Evolutionary conservation across 2,329 filamentous ascomycete genomes (phyloP).

Genomic region (Knufia petricola): DNA sequence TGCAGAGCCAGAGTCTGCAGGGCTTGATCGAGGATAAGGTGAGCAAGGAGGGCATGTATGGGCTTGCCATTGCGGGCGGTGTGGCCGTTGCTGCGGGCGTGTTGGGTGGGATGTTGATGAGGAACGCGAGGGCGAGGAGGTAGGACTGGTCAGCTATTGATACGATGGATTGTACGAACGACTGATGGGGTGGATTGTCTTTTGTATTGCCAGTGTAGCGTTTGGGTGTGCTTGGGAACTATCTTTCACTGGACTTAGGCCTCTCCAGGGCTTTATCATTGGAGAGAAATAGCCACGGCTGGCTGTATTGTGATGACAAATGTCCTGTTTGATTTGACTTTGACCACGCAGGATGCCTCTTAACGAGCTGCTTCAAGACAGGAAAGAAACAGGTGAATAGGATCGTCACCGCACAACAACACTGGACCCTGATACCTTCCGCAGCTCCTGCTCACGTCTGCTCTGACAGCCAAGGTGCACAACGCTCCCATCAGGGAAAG

Average conservation of each 20-base stretch:
- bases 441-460: conserved; percentile 26
- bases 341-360: too few relatives aligned
- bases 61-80: conserved; percentile 88
- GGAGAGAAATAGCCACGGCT: too few relatives aligned
- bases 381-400: too few relatives aligned
- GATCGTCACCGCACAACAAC: neutral
- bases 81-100: conserved; percentile 89
- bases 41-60: conserved; percentile 83
- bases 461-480: conserved; percentile 73
- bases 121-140: conserved; percentile 47
- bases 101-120: conserved; percentile 76
- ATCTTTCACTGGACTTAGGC: too few relatives aligned
- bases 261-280: too few relatives aligned
- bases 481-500: conserved; percentile 65
- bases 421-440: neutral
- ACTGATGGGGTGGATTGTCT: neutral
- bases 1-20: conserved; percentile 80
- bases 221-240: too few relatives aligned
- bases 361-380: too few relatives aligned
- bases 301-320: too few relatives aligned
- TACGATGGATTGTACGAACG: too few relatives aligned
- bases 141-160: too few relatives aligned
- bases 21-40: conserved; percentile 92
- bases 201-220: too few relatives aligned
- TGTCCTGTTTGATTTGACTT: too few relatives aligned